A percentile compares a stretch with the other conserved stretches of the same genome.
phyloP scores from a whole-genome alignment of 2,329 filamentous ascomycete genomes.

The Aureobasidium vineae region DNA sequence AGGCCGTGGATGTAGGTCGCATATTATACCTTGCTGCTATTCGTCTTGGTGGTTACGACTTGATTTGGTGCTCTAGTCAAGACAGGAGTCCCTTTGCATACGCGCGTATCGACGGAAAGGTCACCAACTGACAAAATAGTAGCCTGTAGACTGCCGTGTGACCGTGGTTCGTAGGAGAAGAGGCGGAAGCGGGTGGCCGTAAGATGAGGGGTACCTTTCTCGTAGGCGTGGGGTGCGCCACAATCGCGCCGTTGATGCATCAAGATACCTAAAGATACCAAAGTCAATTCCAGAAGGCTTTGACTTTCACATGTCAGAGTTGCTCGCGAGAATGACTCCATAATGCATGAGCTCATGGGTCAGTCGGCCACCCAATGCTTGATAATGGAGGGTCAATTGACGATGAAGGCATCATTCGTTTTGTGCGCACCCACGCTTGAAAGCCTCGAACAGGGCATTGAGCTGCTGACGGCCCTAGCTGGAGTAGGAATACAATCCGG shows the following conservation, averaged over 20 bases:
- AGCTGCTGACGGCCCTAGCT: constrained; percentile 12
- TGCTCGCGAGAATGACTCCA: constrained; percentile 12
- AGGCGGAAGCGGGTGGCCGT: constrained; percentile 14
- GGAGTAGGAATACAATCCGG: not conserved
- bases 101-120: constrained; percentile 10
- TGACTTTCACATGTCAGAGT: constrained; percentile 23
- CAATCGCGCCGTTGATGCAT: constrained; percentile 23
- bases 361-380: constrained; percentile 1
- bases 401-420: not conserved
- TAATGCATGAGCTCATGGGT: constrained; percentile 13
- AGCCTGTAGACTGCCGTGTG: constrained; percentile 21
- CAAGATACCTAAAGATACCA: constrained; percentile 13
- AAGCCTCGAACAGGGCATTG: constrained; percentile 5
- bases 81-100: not conserved
- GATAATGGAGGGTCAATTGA: constrained; percentile 14
- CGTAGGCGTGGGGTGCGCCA: constrained; percentile 19
- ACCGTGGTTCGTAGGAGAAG: constrained; percentile 3
- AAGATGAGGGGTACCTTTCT: constrained; percentile 21
- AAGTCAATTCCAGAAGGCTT: constrained; percentile 22
- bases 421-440: not conserved
- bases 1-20: not conserved
- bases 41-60: not conserved
- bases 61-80: not conserved
- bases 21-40: constrained; percentile 14
- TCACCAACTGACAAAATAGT: not conserved